Conservation (phyloP, 805 yeast genomes). For the Ogataea methanolica region DNA sequence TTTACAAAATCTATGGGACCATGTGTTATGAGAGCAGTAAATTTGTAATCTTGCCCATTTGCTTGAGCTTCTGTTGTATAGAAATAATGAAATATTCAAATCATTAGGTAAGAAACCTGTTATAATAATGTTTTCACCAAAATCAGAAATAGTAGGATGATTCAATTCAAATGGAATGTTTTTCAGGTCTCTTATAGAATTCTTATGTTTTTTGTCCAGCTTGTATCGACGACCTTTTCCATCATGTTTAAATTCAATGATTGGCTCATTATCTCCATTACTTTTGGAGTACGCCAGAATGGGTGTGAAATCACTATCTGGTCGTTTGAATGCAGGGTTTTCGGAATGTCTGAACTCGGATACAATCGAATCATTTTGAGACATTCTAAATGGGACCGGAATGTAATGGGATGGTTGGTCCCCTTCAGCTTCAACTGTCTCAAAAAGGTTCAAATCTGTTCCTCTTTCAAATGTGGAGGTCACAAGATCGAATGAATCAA, state of each 20-base stretch:
- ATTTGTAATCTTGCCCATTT: constrained; percentile 63
- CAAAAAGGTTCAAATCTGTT: constrained; percentile 9
- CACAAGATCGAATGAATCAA: constrained; percentile 42
- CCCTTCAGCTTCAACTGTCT: constrained; percentile 11
- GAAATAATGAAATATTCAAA: constrained; percentile 42
- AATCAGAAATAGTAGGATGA: constrained; percentile 57
- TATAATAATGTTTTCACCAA: constrained; percentile 62
- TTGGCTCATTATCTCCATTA: constrained; percentile 18
- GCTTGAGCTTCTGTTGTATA: constrained; percentile 49
- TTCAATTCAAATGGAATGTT: constrained; percentile 42
- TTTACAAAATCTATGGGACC: constrained; percentile 59
- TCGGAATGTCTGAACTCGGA: constrained; percentile 3
- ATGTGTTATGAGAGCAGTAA: constrained; percentile 47
- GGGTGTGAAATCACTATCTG: too few relatives aligned
- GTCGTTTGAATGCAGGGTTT: constrained; percentile 1
- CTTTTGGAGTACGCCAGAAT: constrained; percentile 4
- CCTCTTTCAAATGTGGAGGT: constrained; percentile 24
- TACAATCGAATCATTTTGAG: constrained; percentile 6
- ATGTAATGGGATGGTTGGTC: background rate
- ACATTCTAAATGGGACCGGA: constrained; percentile 2
- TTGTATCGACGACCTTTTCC: constrained; percentile 7
- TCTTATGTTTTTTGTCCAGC: background rate
- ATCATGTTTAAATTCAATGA: constrained; percentile 16
- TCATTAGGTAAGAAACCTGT: constrained; percentile 53
- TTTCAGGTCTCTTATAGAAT: constrained; percentile 9